Conservation (phyloP, 352 stramenopile genomes). For the Plasmopara muralis region DNA sequence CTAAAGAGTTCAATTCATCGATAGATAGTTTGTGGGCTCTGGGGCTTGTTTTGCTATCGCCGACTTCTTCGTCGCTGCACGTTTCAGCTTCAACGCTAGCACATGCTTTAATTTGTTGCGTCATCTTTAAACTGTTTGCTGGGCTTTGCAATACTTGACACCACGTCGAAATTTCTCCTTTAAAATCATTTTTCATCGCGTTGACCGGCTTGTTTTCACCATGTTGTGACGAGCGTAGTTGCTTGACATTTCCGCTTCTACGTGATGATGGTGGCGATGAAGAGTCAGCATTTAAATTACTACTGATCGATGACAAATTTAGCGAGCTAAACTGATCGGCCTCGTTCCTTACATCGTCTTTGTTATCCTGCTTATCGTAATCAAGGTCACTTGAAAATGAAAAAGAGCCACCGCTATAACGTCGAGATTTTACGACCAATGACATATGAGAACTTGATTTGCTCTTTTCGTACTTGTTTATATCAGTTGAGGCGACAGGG, state of each 20-base stretch:
- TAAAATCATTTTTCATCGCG: constrained; percentile 1
- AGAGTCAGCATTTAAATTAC: constrained; percentile 37
- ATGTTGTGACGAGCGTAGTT: constrained; percentile 3
- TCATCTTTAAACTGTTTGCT: neutral
- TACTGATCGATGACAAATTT: constrained; percentile 56
- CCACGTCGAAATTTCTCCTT: constrained; percentile 6
- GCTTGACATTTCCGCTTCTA: constrained; percentile 17
- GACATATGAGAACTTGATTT: constrained; percentile 18
- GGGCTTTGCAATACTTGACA: constrained; percentile 8
- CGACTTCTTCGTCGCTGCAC: constrained; percentile 2
- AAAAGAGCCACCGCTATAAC: constrained; percentile 4
- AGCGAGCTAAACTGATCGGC: constrained; percentile 44
- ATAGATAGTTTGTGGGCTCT: constrained; percentile 13
- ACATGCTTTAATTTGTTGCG: constrained; percentile 4
- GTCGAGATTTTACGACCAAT: constrained; percentile 9
- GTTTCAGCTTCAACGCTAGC: constrained; percentile 2
- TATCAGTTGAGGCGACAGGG: constrained; percentile 19
- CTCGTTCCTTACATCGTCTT: constrained; percentile 7
- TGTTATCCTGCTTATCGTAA: constrained; percentile 5
- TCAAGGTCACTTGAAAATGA: constrained; percentile 8
- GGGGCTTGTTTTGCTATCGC: constrained; percentile 1
- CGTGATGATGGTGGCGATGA: constrained; percentile 65
- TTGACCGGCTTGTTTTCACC: neutral
- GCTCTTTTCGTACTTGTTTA: constrained; percentile 16
- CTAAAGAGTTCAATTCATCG: constrained; percentile 11